Conservation (phyloP, 345 rosid genomes). For the Acer yangbiense region DNA sequence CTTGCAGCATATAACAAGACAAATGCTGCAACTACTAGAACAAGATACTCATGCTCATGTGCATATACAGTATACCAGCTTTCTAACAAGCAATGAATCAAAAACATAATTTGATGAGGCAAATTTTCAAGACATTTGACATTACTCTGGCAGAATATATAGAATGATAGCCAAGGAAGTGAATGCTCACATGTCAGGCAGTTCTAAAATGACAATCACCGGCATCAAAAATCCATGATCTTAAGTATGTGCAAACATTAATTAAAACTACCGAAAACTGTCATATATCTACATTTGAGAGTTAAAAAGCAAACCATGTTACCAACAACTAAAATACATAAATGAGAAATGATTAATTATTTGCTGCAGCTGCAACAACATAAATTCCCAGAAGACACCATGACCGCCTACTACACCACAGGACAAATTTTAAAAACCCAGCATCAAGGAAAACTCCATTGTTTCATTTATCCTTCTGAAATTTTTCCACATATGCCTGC, state of each 20-base stretch:
- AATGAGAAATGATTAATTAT: not conserved
- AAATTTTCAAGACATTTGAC: not conserved
- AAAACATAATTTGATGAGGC: not conserved
- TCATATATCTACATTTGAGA: constrained; percentile 32
- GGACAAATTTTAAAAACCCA: constrained; percentile 3
- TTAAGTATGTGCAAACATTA: not conserved
- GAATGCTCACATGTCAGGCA: not conserved
- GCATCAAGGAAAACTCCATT: constrained; percentile 14
- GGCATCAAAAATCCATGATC: not conserved
- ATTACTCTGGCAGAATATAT: not conserved
- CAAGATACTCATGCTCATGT: not conserved
- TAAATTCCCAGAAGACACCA: not conserved
- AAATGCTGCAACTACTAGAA: not conserved
- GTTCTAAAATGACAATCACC: not conserved
- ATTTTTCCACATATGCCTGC: constrained; percentile 66
- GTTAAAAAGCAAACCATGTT: constrained; percentile 24
- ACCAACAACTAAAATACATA: constrained; percentile 18
- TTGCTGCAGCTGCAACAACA: constrained; percentile 25
- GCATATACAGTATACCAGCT: not conserved
- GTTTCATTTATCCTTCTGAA: constrained; percentile 48
- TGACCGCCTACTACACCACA: constrained; percentile 10
- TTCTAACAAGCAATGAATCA: not conserved
- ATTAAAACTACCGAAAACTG: constrained; percentile 11
- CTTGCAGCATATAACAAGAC: not conserved
- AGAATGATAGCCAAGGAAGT: not conserved